Evolutionary conservation across 306 rosid species (phyloP).

Genomic region (Lathyrus oleraceus): DNA sequence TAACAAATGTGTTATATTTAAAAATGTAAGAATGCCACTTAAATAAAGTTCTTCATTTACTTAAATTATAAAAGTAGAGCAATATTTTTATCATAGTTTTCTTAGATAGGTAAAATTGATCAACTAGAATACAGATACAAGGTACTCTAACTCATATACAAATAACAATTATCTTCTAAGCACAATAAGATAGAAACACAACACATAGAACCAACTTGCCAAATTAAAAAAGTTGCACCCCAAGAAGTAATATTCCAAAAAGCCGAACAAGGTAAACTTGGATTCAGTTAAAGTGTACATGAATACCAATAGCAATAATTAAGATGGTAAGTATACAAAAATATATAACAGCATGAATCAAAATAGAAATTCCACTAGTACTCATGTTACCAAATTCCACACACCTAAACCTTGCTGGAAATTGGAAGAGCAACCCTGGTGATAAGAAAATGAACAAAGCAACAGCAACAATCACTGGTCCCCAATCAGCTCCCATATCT

Average conservation of each 20-base stretch:
- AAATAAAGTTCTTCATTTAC: too few species aligned
- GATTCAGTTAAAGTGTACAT: constrained; percentile 57
- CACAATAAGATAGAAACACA: too few species aligned
- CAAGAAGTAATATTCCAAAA: background rate
- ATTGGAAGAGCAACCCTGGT: constrained; percentile 83
- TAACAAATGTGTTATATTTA: too few species aligned
- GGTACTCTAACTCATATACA: too few species aligned
- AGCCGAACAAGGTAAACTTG: background rate
- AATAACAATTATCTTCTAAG: too few species aligned
- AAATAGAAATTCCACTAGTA: constrained; percentile 93
- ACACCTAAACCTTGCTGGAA: constrained; percentile 73
- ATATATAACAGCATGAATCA: constrained; percentile 82
- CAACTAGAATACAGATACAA: too few species aligned
- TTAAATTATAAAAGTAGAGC: too few species aligned
- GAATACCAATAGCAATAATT: constrained; percentile 85
- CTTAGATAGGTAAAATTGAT: too few species aligned
- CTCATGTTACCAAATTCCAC: constrained; percentile 93
- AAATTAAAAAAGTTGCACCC: too few species aligned
- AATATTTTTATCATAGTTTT: too few species aligned
- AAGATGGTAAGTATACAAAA: constrained; percentile 81
- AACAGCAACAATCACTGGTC: constrained; percentile 78
- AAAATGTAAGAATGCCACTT: too few species aligned
- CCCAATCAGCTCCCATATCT: constrained; percentile 88
- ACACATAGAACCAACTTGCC: too few species aligned
- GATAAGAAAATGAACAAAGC: constrained; percentile 82